A percentile compares a stretch with the other conserved stretches of the same genome.
phyloP scores from a whole-genome alignment of 163 green algal genomes.

The Chlamydomonas reinhardtii region DNA sequence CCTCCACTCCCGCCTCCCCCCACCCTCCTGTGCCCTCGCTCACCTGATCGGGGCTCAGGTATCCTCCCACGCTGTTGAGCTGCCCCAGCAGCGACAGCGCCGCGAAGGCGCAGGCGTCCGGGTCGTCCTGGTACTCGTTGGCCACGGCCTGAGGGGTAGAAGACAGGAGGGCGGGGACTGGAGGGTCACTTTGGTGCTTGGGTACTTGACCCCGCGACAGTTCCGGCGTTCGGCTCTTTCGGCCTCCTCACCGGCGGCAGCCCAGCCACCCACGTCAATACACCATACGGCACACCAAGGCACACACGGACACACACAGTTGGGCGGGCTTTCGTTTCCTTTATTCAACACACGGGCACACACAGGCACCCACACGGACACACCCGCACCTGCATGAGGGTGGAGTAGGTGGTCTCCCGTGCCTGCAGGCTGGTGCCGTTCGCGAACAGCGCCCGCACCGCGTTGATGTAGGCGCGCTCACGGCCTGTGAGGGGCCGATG shows the following conservation, averaged over 20 bases:
- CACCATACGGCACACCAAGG: no score
- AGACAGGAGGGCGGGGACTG: not conserved
- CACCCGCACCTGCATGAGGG: constrained; percentile 26
- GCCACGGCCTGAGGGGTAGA: not conserved
- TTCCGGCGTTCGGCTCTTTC: no score
- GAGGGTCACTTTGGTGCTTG: no score
- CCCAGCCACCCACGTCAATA: no score
- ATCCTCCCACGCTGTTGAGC: not conserved
- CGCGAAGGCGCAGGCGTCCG: constrained; percentile 13
- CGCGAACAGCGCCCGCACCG: not conserved
- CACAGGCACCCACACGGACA: no score
- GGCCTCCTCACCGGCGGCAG: no score
- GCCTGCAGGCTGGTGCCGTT: not conserved
- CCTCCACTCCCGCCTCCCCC: not conserved
- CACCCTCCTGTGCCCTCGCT: not conserved
- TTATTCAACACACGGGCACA: no score
- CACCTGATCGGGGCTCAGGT: not conserved
- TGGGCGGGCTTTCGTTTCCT: no score
- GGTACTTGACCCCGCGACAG: no score
- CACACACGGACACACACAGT: no score
- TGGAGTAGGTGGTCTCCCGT: not conserved
- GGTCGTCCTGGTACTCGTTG: constrained; percentile 5
- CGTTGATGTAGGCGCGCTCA: constrained; percentile 13
- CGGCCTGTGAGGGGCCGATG: not conserved
- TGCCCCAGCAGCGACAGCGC: constrained; percentile 35